Percentiles rank a stretch among this genome's conserved stretches.
Conservation (phyloP, 495 filamentous ascomycete genomes). For the Bombardia bombarda region DNA sequence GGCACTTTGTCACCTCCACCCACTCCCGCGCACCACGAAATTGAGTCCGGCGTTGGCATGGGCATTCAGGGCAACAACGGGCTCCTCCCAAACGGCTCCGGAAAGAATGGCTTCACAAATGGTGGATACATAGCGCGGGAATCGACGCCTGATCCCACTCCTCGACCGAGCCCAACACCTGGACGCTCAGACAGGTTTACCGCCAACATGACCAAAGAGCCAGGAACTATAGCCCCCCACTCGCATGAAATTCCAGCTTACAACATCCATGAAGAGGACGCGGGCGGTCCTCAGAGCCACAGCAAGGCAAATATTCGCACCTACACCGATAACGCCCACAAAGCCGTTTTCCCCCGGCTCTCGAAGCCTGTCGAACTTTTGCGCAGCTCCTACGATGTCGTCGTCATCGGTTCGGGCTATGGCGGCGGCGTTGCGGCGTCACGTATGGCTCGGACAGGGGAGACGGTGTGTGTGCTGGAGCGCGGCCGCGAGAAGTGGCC, state of each 20-base stretch:
- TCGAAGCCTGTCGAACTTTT: conserved; percentile 50
- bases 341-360: conserved; percentile 40
- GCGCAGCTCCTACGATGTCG: conserved; percentile 51
- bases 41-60: neutral
- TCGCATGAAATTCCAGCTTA: conserved; percentile 9
- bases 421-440: conserved; percentile 59
- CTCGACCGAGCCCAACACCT: neutral
- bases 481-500: conserved; percentile 57
- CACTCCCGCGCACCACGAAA: conserved; percentile 11
- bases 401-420: conserved; percentile 62
- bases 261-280: conserved; percentile 16
- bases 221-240: neutral
- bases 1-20: conserved; percentile 19
- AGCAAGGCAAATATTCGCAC: conserved; percentile 25
- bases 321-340: conserved; percentile 34
- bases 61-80: neutral
- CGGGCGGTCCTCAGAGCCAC: conserved; percentile 27
- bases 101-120: neutral
- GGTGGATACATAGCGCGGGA: neutral
- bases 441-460: conserved; percentile 53
- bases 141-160: conserved; percentile 1
- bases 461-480: conserved; percentile 56
- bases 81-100: too few relatives aligned
- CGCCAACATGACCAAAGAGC: too few relatives aligned
- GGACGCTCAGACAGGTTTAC: neutral